Evolutionary conservation across 306 rosid genomes (phyloP).

Genomic region (Pyrus betulifolia): DNA sequence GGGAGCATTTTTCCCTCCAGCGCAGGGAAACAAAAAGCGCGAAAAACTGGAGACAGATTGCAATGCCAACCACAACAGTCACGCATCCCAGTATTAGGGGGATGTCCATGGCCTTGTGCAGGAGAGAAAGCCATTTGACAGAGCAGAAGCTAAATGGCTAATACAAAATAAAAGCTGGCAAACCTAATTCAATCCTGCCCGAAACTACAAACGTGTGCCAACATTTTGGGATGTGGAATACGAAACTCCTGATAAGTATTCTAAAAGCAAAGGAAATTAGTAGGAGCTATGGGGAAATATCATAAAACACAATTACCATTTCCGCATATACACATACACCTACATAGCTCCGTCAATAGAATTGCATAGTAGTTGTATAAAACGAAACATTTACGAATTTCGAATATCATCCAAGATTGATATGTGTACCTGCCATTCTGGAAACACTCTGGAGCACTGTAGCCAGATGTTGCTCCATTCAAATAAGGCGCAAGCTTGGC

Average conservation of each 20-base stretch:
- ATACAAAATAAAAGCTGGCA: neutral
- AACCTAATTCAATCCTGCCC: neutral
- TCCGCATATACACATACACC: neutral
- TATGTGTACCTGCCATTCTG: constrained; percentile 58
- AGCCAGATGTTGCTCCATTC: constrained; percentile 44
- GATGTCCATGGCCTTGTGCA: neutral
- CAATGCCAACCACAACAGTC: neutral
- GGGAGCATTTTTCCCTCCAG: neutral
- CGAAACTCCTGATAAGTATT: neutral
- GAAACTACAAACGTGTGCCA: neutral
- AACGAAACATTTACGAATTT: neutral
- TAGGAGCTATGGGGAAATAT: neutral
- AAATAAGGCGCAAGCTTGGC: constrained; percentile 52
- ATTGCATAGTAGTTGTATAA: neutral
- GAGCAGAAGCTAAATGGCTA: neutral
- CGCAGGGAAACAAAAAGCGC: neutral
- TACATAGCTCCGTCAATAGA: neutral
- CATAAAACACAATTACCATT: neutral
- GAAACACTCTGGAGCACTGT: constrained; percentile 69
- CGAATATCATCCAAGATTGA: neutral
- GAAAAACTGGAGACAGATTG: neutral
- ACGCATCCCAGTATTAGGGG: neutral
- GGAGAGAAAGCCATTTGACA: neutral
- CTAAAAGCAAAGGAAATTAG: neutral
- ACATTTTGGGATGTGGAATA: neutral